A percentile compares a stretch with the other conserved stretches of the same genome.
These are phyloP conservation scores for Psidium friedrichsthalianum DNA, from an alignment of 345 rosid species.

Conservation along the genomic window DNA sequence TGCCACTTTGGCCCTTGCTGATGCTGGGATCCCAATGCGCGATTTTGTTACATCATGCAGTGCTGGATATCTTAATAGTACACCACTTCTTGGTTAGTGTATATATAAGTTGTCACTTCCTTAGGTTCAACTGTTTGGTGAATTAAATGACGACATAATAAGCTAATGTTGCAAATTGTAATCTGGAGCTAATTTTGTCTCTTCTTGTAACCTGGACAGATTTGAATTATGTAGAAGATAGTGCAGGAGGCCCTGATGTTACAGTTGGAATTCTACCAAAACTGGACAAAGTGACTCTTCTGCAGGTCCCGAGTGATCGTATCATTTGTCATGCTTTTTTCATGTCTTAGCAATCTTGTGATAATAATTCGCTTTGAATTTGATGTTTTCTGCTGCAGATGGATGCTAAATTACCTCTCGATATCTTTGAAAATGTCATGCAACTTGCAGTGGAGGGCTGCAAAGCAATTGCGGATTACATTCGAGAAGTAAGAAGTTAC, in stretches of 20 bases:
- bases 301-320: constrained; percentile 44
- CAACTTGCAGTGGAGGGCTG: constrained; percentile 81
- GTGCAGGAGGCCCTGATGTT: constrained; percentile 96
- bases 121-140: not conserved
- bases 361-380: not conserved
- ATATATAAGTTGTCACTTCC: not conserved
- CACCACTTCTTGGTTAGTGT: constrained; percentile 67
- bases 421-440: constrained; percentile 79
- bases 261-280: constrained; percentile 80
- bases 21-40: constrained; percentile 97
- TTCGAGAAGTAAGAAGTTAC: constrained; percentile 46
- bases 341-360: not conserved
- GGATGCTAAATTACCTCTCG: constrained; percentile 78
- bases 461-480: constrained; percentile 69
- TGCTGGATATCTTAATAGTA: constrained; percentile 82
- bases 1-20: constrained; percentile 92
- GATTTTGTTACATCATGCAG: constrained; percentile 93
- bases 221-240: constrained; percentile 83
- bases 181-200: not conserved
- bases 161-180: not conserved
- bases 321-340: not conserved
- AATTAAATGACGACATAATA: not conserved
- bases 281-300: constrained; percentile 88
- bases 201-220: constrained; percentile 26
- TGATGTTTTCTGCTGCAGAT: constrained; percentile 36